Conservation (phyloP, 257 asterid species). For the Ocimum tenuiflorum region DNA sequence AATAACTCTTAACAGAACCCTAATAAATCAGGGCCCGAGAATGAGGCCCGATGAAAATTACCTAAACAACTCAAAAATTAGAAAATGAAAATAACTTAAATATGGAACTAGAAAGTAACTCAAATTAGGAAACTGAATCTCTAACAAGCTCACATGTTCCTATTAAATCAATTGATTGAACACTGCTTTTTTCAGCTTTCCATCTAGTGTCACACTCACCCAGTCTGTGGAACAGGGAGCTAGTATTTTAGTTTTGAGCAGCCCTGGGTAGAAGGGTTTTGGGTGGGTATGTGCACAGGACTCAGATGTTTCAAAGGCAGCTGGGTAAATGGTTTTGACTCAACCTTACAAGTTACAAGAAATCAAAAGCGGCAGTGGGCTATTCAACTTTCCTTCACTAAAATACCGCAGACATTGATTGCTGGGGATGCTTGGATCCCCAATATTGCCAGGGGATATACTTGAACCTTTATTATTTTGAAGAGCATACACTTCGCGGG, state of each 20-base stretch:
- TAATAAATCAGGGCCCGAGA: too few species aligned
- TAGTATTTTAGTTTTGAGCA: not conserved
- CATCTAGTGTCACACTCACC: not conserved
- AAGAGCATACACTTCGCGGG: not conserved
- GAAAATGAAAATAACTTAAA: too few species aligned
- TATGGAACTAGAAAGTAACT: too few species aligned
- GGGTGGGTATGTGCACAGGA: not conserved
- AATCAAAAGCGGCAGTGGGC: not conserved
- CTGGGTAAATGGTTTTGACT: too few species aligned
- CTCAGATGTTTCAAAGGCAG: too few species aligned
- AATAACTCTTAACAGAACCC: too few species aligned
- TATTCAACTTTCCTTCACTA: not conserved
- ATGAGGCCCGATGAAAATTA: too few species aligned
- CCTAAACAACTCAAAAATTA: too few species aligned
- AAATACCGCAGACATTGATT: not conserved
- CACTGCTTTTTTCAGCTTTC: not conserved
- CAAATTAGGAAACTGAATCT: too few species aligned
- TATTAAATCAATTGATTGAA: not conserved
- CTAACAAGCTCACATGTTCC: too few species aligned
- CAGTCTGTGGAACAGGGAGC: not conserved
- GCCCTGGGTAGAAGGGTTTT: not conserved
- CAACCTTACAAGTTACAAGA: too few species aligned
- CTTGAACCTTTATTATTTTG: not conserved
- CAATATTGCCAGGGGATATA: not conserved
- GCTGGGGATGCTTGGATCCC: not conserved